A percentile compares a stretch with the other conserved stretches of the same genome.
These are phyloP conservation scores for Entomophthora muscae DNA, from an alignment of 371 early-diverging fungal genomes.

Conservation along the genomic window DNA sequence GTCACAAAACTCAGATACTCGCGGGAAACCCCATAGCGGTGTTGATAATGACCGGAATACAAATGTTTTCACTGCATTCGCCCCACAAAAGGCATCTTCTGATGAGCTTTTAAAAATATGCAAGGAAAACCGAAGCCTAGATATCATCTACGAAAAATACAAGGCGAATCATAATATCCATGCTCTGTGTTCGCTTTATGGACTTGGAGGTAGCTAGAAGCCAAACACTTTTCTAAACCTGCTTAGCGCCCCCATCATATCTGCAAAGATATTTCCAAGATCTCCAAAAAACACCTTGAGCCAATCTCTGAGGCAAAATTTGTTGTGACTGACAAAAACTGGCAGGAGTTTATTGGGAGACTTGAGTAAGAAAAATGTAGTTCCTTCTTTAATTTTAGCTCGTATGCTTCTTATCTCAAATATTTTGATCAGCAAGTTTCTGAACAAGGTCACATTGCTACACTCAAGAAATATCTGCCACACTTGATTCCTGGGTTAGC, in stretches of 20 bases:
- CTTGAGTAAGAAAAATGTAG: neutral
- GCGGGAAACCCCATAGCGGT: no score
- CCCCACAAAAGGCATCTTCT: neutral
- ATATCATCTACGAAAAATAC: conserved; percentile 2
- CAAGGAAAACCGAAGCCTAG: neutral
- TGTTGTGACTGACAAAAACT: neutral
- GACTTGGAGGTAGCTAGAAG: conserved; percentile 3
- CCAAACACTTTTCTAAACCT: neutral
- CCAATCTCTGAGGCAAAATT: neutral
- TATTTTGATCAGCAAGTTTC: conserved; percentile 8
- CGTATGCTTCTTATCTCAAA: conserved; percentile 5
- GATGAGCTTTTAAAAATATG: neutral
- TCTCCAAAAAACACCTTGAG: neutral
- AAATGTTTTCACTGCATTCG: neutral
- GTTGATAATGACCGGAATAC: no score
- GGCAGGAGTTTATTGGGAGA: conserved; percentile 1
- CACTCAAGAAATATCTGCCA: conserved; percentile 7
- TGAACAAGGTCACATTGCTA: neutral
- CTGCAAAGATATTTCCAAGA: neutral
- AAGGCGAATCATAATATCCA: conserved; percentile 10
- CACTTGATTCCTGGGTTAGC: neutral
- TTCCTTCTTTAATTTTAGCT: neutral
- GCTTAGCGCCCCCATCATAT: neutral
- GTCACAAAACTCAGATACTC: no score
- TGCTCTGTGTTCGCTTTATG: conserved; percentile 8